Conservation (phyloP, 2,329 filamentous ascomycete genomes). For the Huntiella savannae region DNA sequence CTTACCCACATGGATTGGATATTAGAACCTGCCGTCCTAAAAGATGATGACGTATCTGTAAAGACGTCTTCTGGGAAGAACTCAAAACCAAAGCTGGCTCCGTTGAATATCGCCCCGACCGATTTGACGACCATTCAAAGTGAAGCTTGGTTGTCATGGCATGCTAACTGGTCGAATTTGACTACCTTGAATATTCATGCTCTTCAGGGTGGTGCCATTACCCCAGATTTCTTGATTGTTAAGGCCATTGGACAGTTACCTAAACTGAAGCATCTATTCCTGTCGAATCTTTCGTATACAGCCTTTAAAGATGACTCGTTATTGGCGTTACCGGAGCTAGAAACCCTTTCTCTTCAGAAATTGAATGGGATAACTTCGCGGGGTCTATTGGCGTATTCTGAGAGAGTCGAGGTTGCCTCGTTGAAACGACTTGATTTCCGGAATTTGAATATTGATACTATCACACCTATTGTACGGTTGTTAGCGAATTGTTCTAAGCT, state of each 20-base stretch:
- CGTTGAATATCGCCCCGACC: slow-evolving; percentile 13
- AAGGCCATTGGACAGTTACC: slow-evolving; percentile 32
- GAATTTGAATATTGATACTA: slow-evolving; percentile 34
- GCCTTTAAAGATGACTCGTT: slow-evolving; percentile 39
- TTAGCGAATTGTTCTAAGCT: slow-evolving; percentile 34
- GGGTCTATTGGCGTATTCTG: slow-evolving; percentile 38
- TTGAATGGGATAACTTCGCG: slow-evolving; percentile 35
- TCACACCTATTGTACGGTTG: slow-evolving; percentile 39
- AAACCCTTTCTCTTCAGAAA: slow-evolving; percentile 35
- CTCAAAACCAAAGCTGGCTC: slow-evolving; percentile 6
- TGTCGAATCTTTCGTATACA: slow-evolving; percentile 36
- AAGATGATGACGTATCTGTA: slow-evolving; percentile 13
- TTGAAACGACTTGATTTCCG: slow-evolving; percentile 34
- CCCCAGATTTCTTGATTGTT: slow-evolving; percentile 32
- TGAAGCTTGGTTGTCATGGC: slow-evolving; percentile 28
- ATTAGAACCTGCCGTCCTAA: slow-evolving; percentile 21
- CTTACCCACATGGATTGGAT: slow-evolving; percentile 42
- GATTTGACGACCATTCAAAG: slow-evolving; percentile 20
- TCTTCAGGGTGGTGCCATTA: slow-evolving; percentile 33
- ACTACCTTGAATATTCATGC: slow-evolving; percentile 40
- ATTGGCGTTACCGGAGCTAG: slow-evolving; percentile 33
- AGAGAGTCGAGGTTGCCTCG: slow-evolving; percentile 25
- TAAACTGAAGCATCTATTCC: slow-evolving; percentile 36
- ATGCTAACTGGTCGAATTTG: slow-evolving; percentile 36
- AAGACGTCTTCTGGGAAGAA: slow-evolving; percentile 17